Conservation (phyloP, 257 asterid genomes). For the Dorcoceras hygrometricum region DNA sequence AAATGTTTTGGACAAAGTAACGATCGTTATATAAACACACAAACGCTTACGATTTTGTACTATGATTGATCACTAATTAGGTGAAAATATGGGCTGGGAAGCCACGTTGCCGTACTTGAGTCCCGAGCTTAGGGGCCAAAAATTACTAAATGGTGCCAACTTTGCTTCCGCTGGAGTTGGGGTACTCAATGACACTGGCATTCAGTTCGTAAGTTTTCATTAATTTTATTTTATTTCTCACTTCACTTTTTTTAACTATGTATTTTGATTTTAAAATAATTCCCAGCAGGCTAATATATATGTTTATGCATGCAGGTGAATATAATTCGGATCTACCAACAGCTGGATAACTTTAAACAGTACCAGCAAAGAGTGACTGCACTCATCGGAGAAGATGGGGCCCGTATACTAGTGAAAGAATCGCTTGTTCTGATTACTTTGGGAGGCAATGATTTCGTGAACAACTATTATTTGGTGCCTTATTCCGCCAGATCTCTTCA, state of each 20-base stretch:
- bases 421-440: constrained; percentile 60
- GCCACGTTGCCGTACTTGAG: constrained; percentile 68
- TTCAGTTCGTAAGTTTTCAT: constrained; percentile 58
- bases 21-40: no score
- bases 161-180: constrained; percentile 90
- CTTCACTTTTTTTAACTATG: no score
- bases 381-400: constrained; percentile 41
- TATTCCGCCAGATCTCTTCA: constrained; percentile 59
- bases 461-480: constrained; percentile 77
- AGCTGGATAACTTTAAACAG: constrained; percentile 47
- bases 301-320: constrained; percentile 43
- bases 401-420: constrained; percentile 39
- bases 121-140: constrained; percentile 52
- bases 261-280: no score
- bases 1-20: no score
- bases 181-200: constrained; percentile 77
- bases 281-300: background rate
- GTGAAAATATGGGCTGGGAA: constrained; percentile 62
- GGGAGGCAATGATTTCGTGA: constrained; percentile 95
- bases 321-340: constrained; percentile 60
- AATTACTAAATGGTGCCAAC: constrained; percentile 67
- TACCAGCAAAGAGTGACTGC: constrained; percentile 51
- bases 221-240: no score
- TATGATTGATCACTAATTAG: constrained; percentile 26
- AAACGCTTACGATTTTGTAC: no score